Base-by-base conservation (phyloP, 805 yeast species). In the Ogataea methylovora region DNA sequence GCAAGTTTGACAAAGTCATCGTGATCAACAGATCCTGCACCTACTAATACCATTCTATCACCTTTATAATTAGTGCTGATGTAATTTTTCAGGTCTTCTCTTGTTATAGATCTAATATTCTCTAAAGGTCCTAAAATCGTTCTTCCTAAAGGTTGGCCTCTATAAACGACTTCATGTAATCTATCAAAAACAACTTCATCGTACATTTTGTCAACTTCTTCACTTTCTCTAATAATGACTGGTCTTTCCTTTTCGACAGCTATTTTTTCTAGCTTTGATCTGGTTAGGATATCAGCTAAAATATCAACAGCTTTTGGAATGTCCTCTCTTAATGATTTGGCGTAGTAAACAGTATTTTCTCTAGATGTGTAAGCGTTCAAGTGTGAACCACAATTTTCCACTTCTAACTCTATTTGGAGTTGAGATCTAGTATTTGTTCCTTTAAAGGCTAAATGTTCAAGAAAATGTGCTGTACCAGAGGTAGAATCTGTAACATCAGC, bases 101-200 rank as follows among this genome's bases (percentile, higher is more conserved):
- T 72, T 43, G 80, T 69, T 44, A 92, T 85, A 24, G 87, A 75
- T 54, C 75, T 74, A 51, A 92, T 92, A 58, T 87, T 81, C 43
- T 84, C 84, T 40, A 87, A 73, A 14, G 99, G 97, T 0, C 99
- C 99, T 40, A 92, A 66, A 38, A 92, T 92, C 8, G 98, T 94
- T 63, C 97, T 79, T 19, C 99, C 99, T 41, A 92, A 69, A 31
- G 95, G 94, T 60, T 94, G 97, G 46, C 75, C 79, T 57, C 76
- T 84, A 66, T 76, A 92, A 8, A 94, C 87, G 23, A 87, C 85
- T 30, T 94, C 87, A 62, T 92, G 99, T 35, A 92, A 65, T 59
- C 94, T 94, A 61, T 92, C 99, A 58, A 92, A 92, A 8, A 92
- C 94, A 24, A 92, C 97, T 60, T 92, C 99, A 58, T 92, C 98